Evolutionary conservation across 495 filamentous ascomycete genomes (phyloP), one percentile per base, ranked within the genome.

Genomic region (Bathelium albidoporum): DNA sequence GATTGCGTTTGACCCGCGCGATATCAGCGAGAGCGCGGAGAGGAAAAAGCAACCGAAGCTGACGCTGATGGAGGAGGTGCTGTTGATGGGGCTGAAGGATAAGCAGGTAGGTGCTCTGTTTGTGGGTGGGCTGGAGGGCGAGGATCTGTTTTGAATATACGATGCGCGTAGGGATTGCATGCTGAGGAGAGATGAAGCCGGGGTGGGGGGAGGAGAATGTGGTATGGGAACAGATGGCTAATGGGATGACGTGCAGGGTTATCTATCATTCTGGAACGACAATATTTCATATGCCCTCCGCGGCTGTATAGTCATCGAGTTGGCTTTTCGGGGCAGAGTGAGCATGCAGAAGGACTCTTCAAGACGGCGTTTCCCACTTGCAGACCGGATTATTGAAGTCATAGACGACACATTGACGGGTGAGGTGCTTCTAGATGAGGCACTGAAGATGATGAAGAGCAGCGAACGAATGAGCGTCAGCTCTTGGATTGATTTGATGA

Each of bases 391-490:
- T 65, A 96, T 98, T 75, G 94, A 98, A 76, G 94, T 98, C 62
- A 82, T 98, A 70, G 94, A 98, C 75, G 94, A 97, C 73, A 96
- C 90, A 64, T 81, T 97, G 75, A 98, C 94, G 1, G 94, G 94
- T 62, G 94, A 98, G 81, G 92, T 97, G 69, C 83, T 98, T 71
- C 84, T 98, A 70, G 94, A 98, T 78, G 94, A 98, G 81, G 89
- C 94, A 64, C 81, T 98, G 73, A 97, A 98, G 81, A 95, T 98
- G 92, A 98, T 97, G 93, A 97, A 98, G 79, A 85, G 86, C 66
- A 95, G 91, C 73, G 94, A 98, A 81, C 96, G 96, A 83, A 97
- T 98, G 94, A 98, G 94, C 74, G 95, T 97, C 60, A 91, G 87
- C 77, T 88, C 89, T 41, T 98, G 94, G 94, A 97, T 98, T 74